Percentiles rank a stretch among this genome's conserved stretches.
These are phyloP conservation scores for Paxillus ammoniavirescens DNA, from an alignment of 768 basidiomycete genomes.

Conservation along the genomic window DNA sequence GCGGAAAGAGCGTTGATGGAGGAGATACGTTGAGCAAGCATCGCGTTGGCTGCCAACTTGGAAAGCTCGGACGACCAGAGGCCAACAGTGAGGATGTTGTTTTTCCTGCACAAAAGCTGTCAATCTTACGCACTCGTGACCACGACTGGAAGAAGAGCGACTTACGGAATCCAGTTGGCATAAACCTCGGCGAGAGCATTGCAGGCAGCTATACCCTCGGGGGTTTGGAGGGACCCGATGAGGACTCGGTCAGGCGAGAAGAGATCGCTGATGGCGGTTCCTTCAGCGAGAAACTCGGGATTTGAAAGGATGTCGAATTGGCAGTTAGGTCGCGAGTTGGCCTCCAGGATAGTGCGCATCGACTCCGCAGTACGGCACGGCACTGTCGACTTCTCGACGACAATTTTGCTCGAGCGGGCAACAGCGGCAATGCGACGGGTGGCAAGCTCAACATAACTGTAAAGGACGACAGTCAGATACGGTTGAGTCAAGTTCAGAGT, in stretches of 20 bases:
- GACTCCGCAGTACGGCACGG: slow-evolving; percentile 98
- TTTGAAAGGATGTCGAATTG: slow-evolving; percentile 98
- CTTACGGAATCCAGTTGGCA: slow-evolving; percentile 94
- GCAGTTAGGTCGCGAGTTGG: slow-evolving; percentile 90
- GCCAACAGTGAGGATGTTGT: slow-evolving; percentile 89
- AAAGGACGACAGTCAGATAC: slow-evolving; percentile 6
- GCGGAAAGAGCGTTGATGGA: slow-evolving; percentile 97
- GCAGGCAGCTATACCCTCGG: slow-evolving; percentile 82
- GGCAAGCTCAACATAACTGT: slow-evolving; percentile 93
- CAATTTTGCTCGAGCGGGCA: slow-evolving; percentile 90
- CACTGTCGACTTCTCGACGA: slow-evolving; percentile 99
- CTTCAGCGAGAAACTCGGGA: slow-evolving; percentile 98
- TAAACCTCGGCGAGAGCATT: slow-evolving; percentile 77
- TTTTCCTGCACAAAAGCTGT: slow-evolving; percentile 41
- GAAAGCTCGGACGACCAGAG: slow-evolving; percentile 98
- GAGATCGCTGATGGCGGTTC: slow-evolving; percentile 91
- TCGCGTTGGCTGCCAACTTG: slow-evolving; percentile 98
- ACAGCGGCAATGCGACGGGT: slow-evolving; percentile 95
- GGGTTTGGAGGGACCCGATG: slow-evolving; percentile 91
- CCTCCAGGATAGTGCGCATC: slow-evolving; percentile 98
- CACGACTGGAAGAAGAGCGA: slow-evolving; percentile 15
- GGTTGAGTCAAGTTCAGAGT: slow-evolving; percentile 2
- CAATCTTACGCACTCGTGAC: not conserved
- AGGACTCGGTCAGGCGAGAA: slow-evolving; percentile 92
- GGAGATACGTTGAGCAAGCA: slow-evolving; percentile 99